Evolutionary conservation across 2,329 filamentous ascomycete genomes (phyloP).

Genomic region (Fusarium cyanostomum): DNA sequence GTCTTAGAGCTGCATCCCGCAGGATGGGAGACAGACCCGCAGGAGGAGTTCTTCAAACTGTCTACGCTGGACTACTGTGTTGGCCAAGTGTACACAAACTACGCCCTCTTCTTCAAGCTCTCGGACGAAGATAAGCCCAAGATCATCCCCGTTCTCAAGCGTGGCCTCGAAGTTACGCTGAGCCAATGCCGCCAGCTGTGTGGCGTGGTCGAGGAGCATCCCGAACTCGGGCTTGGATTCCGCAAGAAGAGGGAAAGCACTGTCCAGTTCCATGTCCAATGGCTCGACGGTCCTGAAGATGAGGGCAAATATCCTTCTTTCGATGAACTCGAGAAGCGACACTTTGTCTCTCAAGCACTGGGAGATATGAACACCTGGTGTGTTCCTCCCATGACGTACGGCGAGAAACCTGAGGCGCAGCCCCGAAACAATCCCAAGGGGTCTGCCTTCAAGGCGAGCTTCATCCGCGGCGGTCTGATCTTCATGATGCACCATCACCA

Average conservation of each 20-base stretch:
- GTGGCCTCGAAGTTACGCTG: constrained; percentile 49
- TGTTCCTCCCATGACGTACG: constrained; percentile 49
- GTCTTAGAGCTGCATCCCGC: constrained; percentile 44
- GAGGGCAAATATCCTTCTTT: constrained; percentile 46
- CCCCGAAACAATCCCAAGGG: constrained; percentile 45
- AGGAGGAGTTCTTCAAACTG: constrained; percentile 48
- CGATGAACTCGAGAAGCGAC: constrained; percentile 47
- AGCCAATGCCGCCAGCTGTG: constrained; percentile 50
- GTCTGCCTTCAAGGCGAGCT: constrained; percentile 52
- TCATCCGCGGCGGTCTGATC: constrained; percentile 52
- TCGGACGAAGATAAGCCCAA: constrained; percentile 44
- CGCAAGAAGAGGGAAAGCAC: constrained; percentile 48
- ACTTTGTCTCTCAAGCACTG: constrained; percentile 46
- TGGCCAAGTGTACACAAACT: constrained; percentile 49
- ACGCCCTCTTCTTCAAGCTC: constrained; percentile 51
- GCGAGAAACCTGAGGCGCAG: constrained; percentile 50
- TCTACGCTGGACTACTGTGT: constrained; percentile 50
- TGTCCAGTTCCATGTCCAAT: constrained; percentile 47
- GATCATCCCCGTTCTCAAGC: constrained; percentile 42
- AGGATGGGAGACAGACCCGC: constrained; percentile 49
- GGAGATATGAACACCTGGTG: constrained; percentile 47
- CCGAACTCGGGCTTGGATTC: constrained; percentile 47
- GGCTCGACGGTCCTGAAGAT: constrained; percentile 45
- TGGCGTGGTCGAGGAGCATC: constrained; percentile 51
- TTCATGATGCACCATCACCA: constrained; percentile 54